Conservation (phyloP, 495 filamentous ascomycete genomes). For the Niebla homalea region DNA sequence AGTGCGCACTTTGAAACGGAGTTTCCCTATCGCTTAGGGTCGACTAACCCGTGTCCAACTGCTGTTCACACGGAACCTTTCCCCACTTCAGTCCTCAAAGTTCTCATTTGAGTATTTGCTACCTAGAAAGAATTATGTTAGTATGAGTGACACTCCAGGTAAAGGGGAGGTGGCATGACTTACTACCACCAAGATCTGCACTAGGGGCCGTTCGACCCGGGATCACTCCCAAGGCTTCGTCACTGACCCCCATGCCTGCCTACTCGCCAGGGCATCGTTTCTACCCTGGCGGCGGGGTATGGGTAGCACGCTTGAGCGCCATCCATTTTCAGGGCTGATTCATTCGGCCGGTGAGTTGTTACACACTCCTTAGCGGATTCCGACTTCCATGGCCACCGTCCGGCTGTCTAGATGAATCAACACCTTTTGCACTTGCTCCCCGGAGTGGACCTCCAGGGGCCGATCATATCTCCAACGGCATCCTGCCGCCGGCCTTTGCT, state of each 20-base stretch:
- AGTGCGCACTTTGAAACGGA: conserved; percentile 48
- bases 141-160: too few relatives aligned
- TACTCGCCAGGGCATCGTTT: conserved; percentile 39
- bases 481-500: not conserved
- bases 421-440: too few relatives aligned
- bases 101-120: conserved; percentile 62
- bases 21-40: conserved; percentile 51
- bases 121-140: too few relatives aligned
- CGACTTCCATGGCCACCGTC: conserved; percentile 50
- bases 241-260: conserved; percentile 35
- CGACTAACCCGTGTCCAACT: conserved; percentile 55
- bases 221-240: conserved; percentile 51
- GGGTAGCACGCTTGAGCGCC: conserved; percentile 50
- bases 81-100: conserved; percentile 55
- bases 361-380: conserved; percentile 48
- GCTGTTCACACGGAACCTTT: conserved; percentile 57
- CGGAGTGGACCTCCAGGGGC: not conserved
- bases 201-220: conserved; percentile 49
- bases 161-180: too few relatives aligned
- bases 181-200: conserved; percentile 50
- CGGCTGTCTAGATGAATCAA: conserved; percentile 48
- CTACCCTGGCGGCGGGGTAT: conserved; percentile 48
- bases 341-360: conserved; percentile 50
- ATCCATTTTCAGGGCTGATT: conserved; percentile 51
- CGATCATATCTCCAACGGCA: not conserved